phyloP scores from a whole-genome alignment of 306 rosid genomes.

The Lathyrus sativus region DNA sequence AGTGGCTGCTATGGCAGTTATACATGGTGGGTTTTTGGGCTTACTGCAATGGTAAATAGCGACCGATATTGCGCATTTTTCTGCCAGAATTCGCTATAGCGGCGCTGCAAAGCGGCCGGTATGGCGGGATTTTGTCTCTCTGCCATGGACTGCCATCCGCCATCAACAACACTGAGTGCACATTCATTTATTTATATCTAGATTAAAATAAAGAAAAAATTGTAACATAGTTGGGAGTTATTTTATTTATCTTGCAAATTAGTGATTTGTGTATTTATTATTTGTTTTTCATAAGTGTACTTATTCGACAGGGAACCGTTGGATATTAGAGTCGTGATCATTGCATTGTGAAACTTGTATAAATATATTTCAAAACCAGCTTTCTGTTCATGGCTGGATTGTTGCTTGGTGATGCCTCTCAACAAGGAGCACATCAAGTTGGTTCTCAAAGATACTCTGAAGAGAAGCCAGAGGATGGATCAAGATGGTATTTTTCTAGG shows the following conservation, averaged over 20 bases:
- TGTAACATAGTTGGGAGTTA: not conserved
- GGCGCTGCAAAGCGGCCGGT: too few species aligned
- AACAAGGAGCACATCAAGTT: conserved; percentile 49
- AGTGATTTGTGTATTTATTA: conserved; percentile 2
- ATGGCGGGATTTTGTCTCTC: too few species aligned
- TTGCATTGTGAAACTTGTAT: conserved; percentile 22
- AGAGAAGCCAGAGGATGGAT: conserved; percentile 51
- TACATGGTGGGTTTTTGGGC: too few species aligned
- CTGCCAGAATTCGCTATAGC: too few species aligned
- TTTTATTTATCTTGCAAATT: conserved; percentile 6
- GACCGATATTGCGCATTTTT: too few species aligned
- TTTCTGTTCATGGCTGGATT: conserved; percentile 48
- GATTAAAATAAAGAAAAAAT: not conserved
- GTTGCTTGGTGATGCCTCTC: conserved; percentile 49
- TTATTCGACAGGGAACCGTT: conserved; percentile 39
- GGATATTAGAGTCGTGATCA: conserved; percentile 10
- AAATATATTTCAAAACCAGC: conserved; percentile 32
- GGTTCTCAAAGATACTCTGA: conserved; percentile 44
- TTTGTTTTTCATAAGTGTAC: conserved; percentile 39
- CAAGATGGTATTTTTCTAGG: conserved; percentile 85
- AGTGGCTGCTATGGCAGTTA: too few species aligned
- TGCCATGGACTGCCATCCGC: too few species aligned
- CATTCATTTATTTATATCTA: not conserved
- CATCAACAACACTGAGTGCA: too few species aligned
- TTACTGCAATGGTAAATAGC: too few species aligned